Evolutionary conservation across 2,329 filamentous ascomycete species (phyloP), one percentile per base, ranked within the genome.

Genomic region (Fusarium chlamydosporum): DNA sequence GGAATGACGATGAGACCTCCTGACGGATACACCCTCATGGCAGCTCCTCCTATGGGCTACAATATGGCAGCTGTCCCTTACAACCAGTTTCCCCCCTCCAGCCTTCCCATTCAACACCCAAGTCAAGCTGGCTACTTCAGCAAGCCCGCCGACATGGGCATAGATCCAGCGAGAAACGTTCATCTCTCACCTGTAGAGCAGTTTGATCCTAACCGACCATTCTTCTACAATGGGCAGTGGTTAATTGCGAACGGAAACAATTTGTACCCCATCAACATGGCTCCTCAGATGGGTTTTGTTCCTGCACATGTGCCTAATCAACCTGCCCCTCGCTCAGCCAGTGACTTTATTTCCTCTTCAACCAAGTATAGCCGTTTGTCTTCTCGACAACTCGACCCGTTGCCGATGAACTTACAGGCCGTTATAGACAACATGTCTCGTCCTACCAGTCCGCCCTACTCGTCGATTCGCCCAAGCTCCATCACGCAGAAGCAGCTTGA

Each of bases 391-490:
- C 41, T 37, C 23, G 41, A 57, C 10, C 8, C 29, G 11, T 52
- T 46, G 20, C 41, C 65, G 6, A 48, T 52, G 67, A 65, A 23
- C 27, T 35, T 43, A 16, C 53, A 42, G 13, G 34, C 43, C 11
- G 33, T 26, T 34, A 10, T 26, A 20, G 47, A 43, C n/a, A 31
- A 52, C 27, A 43, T 33, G n/a, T 56, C 60, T n/a, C 38, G 45
- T 12, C 43, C 62, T 18, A 47, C 75, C 64, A 72, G 72, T 41
- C 82, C 84, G 13, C 86, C 84, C 4, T 79, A 84, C 26, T 88
- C 87, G n/a, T 88, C 87, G 8, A 89, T 89, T 65, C 82, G 83
- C 23, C 84, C 83, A 6, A 89, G 87, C 69, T 85, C 87, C n/a
- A 87, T 89, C 68, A 89, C 86, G 9, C 86, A 80, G 73, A 86